Evolutionary conservation across 345 rosid genomes (phyloP).

Genomic region (Raphanus raphanistrum): DNA sequence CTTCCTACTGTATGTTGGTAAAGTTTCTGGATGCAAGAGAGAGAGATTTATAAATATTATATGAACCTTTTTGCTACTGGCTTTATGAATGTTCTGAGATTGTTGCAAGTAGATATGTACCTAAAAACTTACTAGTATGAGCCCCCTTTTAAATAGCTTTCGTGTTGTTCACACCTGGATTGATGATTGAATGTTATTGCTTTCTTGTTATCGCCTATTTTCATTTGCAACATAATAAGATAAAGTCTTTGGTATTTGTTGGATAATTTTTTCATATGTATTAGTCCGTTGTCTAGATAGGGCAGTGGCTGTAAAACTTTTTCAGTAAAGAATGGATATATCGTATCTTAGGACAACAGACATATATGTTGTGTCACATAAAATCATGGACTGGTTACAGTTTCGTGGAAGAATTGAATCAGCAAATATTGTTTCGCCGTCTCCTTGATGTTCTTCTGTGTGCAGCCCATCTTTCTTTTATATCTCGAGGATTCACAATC

Average conservation of each 20-base stretch:
- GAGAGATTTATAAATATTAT: constrained; percentile 25
- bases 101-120: constrained; percentile 26
- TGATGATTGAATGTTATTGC: constrained; percentile 7
- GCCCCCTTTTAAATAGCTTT: constrained; percentile 13
- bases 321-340: background rate
- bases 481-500: constrained; percentile 33
- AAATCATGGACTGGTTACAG: background rate
- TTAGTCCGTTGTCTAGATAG: background rate
- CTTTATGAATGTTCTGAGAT: constrained; percentile 21
- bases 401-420: background rate
- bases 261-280: background rate
- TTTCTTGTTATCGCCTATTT: background rate
- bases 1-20: background rate
- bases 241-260: background rate
- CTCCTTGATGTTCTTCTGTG: constrained; percentile 59
- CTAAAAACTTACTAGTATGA: constrained; percentile 15
- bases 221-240: background rate
- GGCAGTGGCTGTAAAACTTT: background rate
- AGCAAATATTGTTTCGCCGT: constrained; percentile 9
- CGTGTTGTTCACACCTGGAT: constrained; percentile 6
- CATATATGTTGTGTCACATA: background rate
- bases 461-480: constrained; percentile 78
- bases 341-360: background rate
- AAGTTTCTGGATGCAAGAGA: constrained; percentile 21
- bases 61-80: constrained; percentile 24